Evolutionary conservation across 75 land plant genomes (phyloP), one percentile per base, ranked within the genome.

Genomic region (Picea glauca): DNA sequence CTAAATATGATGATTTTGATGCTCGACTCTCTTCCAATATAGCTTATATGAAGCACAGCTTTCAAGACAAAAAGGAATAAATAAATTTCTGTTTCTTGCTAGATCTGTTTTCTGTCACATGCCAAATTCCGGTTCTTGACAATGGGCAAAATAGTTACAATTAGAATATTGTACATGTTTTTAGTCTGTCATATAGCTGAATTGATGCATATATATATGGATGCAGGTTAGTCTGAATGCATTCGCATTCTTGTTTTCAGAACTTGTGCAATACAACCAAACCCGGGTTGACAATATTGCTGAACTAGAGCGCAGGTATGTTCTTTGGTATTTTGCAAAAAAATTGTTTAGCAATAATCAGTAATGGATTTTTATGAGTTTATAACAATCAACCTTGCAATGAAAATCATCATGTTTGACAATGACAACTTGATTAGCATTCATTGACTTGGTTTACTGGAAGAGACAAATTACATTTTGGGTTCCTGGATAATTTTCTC

Each of bases 191-290:
- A 43, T 20, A 20, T 38, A 43, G 13, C 26, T 70, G 74, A 70
- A 70, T 40, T 20, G n/a, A 40, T 21, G 43, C 38, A 40, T 18
- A n/a, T 46, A 26, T 9, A 31, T 46, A 26, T 60, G 14, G 40
- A 72, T 86, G 82, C 95, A 94, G 99, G 99, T 96, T 23, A 96
- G 99, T 77, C 80, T 96, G 87, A 96, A 94, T 85, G 99, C 95
- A 21, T 94, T 96, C 81, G 89, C 99, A 11, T 96, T 94, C 85
- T 78, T 96, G 85, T 96, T 96, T 74, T 96, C 99, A 8, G 98
- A 96, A 85, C 83, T 96, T 60, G 98, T 96, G 74, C 99, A 96
- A 87, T 96, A 96, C 84, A 96, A 92, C 80, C 99, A 96, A 82
- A 91, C 91, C 0, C 93, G 89, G 17, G 99, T 96, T n/a, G 98